phyloP scores from a whole-genome alignment of 2,329 filamentous ascomycete genomes.

The Paraphaeosphaeria sporulosa region DNA sequence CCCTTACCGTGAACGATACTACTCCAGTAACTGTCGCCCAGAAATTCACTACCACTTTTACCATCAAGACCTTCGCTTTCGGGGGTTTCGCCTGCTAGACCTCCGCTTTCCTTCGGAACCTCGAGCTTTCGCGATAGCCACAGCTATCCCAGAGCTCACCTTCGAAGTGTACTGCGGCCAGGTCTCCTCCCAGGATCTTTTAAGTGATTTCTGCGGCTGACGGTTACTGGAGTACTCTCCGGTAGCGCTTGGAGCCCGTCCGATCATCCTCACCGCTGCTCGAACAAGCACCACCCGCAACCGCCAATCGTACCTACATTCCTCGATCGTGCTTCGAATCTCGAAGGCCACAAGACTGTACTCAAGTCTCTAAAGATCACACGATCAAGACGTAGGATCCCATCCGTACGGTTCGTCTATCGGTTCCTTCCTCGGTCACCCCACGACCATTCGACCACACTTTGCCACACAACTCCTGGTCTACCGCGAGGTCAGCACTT shows the following conservation, averaged over 20 bases:
- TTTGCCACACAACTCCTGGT: constrained; percentile 42
- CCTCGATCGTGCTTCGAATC: constrained; percentile 25
- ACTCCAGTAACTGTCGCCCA: constrained; percentile 55
- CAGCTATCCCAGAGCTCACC: constrained; percentile 44
- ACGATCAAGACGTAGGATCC: constrained; percentile 46
- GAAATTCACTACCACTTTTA: constrained; percentile 41
- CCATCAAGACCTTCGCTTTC: constrained; percentile 50
- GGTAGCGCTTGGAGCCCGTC: constrained; percentile 43
- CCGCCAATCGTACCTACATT: constrained; percentile 37
- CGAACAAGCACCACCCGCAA: constrained; percentile 40
- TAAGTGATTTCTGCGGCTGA: constrained; percentile 53
- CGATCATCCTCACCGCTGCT: constrained; percentile 42
- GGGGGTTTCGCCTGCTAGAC: constrained; percentile 50
- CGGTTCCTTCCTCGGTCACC: constrained; percentile 50
- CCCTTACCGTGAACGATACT: constrained; percentile 37
- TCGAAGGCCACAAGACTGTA: constrained; percentile 28
- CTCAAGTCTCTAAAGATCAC: constrained; percentile 37
- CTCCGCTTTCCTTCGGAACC: constrained; percentile 43
- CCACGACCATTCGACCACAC: constrained; percentile 49
- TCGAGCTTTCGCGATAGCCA: constrained; percentile 45
- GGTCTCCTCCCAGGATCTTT: constrained; percentile 48
- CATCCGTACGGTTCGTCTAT: constrained; percentile 49
- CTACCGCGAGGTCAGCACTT: constrained; percentile 47
- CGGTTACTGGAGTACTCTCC: constrained; percentile 52
- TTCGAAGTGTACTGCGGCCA: constrained; percentile 48